Evolutionary conservation across 306 rosid species (phyloP).

Genomic region (Argentina anserina): DNA sequence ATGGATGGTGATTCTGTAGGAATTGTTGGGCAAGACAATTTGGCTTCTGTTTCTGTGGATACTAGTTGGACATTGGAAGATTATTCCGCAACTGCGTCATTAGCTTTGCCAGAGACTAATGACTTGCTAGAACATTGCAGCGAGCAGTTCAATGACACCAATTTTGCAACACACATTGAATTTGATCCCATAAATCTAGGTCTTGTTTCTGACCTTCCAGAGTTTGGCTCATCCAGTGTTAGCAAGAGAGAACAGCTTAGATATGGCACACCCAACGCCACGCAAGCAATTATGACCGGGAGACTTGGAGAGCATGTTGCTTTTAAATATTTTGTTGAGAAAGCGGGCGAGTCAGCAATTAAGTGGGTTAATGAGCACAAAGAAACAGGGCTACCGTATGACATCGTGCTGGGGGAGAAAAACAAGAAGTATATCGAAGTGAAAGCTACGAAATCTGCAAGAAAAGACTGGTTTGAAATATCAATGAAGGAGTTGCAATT

Average conservation of each 20-base stretch:
- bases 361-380: constrained; percentile 70
- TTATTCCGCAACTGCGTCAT: background rate
- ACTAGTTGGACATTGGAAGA: background rate
- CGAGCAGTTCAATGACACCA: background rate
- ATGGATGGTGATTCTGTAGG: constrained; percentile 36
- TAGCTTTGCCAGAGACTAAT: background rate
- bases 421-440: constrained; percentile 66
- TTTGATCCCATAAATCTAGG: background rate
- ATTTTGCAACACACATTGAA: background rate
- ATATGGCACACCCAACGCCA: constrained; percentile 52
- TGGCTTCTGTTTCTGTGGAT: background rate
- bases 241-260: constrained; percentile 46
- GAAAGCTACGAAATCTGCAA: constrained; percentile 67
- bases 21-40: constrained; percentile 1
- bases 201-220: constrained; percentile 3
- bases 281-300: constrained; percentile 54
- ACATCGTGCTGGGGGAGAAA: constrained; percentile 46
- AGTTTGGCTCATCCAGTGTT: constrained; percentile 25
- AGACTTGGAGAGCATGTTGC: constrained; percentile 76
- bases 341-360: constrained; percentile 40
- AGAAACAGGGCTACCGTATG: constrained; percentile 82
- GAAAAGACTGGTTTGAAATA: constrained; percentile 84
- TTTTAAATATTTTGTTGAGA: constrained; percentile 50
- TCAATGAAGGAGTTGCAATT: constrained; percentile 75
- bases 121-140: background rate